phyloP scores from a whole-genome alignment of 768 basidiomycete species.

The Podaxis sp. region DNA sequence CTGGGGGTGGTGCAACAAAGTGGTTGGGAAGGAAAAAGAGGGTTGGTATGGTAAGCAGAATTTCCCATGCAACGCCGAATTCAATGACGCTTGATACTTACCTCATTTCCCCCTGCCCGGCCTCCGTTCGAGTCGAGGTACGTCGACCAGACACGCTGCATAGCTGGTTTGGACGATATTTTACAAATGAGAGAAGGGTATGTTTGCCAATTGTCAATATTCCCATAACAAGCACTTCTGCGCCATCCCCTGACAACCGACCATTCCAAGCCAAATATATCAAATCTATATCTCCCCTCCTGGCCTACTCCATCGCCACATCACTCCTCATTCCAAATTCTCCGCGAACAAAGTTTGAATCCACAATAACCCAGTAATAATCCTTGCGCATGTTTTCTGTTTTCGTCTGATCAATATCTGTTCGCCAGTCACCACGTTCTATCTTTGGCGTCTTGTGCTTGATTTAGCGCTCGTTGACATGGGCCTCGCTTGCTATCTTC shows the following conservation, averaged over 20 bases:
- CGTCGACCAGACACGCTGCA: conserved; percentile 56
- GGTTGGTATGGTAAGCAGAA: conserved; percentile 16
- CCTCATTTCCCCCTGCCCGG: conserved; percentile 15
- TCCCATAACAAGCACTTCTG: conserved; percentile 2
- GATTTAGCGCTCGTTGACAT: neutral
- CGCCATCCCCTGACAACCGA: neutral
- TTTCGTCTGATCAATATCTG: neutral
- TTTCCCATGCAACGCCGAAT: conserved; percentile 22
- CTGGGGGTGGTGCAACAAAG: conserved; percentile 22
- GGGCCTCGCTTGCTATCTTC: neutral
- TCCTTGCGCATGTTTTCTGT: neutral
- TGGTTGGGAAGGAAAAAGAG: conserved; percentile 22
- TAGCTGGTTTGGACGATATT: conserved; percentile 18
- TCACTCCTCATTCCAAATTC: neutral
- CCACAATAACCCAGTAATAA: neutral
- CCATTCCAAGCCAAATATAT: neutral
- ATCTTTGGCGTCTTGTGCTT: neutral
- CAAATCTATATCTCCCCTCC: neutral
- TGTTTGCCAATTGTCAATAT: neutral
- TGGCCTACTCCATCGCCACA: neutral
- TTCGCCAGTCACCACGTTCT: neutral
- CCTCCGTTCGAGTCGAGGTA: conserved; percentile 38
- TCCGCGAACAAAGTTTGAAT: neutral
- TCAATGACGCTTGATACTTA: neutral
- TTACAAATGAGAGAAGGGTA: neutral